phyloP scores from a whole-genome alignment of 140 eudicot species.

The Erigeron philadelphicus region DNA sequence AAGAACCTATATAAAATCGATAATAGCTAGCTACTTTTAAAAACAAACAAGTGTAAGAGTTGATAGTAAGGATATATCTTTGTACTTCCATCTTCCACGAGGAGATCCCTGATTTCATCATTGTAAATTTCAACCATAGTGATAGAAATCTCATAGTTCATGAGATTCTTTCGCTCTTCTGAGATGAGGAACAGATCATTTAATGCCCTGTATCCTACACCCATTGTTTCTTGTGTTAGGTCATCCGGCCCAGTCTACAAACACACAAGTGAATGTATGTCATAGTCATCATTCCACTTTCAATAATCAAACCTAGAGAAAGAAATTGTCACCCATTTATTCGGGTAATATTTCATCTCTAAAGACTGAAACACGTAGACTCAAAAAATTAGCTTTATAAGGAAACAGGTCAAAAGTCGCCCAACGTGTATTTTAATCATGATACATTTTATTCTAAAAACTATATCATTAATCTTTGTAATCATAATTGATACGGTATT shows the following conservation, averaged over 20 bases:
- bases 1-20: neutral
- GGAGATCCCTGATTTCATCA: constrained; percentile 88
- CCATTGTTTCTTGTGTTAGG: constrained; percentile 57
- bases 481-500: neutral
- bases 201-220: constrained; percentile 74
- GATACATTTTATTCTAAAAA: neutral
- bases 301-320: neutral
- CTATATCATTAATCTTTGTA: neutral
- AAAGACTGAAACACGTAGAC: neutral
- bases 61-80: constrained; percentile 66
- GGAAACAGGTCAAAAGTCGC: neutral
- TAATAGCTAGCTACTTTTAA: constrained; percentile 7
- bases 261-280: constrained; percentile 21
- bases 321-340: neutral
- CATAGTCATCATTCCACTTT: neutral
- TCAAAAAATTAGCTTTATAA: neutral
- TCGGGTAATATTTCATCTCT: neutral
- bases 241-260: constrained; percentile 69
- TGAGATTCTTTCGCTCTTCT: constrained; percentile 59
- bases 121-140: constrained; percentile 89
- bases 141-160: constrained; percentile 55
- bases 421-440: neutral
- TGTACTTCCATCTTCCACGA: constrained; percentile 53
- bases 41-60: constrained; percentile 2
- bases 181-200: constrained; percentile 66